Evolutionary conservation across 148 eudicot genomes (phyloP), one percentile per base, ranked within the genome.

Genomic region (Hydrangea macrophylla): DNA sequence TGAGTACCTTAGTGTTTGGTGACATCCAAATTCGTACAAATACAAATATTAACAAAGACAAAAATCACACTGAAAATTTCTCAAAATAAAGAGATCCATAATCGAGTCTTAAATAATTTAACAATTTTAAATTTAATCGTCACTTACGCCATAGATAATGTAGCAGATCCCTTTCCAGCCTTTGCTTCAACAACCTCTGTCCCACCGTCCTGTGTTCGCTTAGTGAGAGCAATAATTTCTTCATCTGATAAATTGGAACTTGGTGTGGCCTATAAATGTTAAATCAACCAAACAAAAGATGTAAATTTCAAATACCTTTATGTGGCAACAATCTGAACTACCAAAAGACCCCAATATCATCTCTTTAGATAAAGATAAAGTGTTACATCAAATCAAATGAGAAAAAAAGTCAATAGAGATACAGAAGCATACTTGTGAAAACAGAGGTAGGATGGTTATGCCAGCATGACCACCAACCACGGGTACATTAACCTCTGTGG

Each of bases 401-500:
- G 17, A 33, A 8, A 59, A 26, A 33, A 33, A n/a, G 61, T n/a
- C n/a, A n/a, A n/a, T n/a, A n/a, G n/a, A n/a, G n/a, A n/a, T n/a
- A 58, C 23, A 58, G 39, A 55, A 33, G 18, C 55, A 9, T 77
- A 90, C 96, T 58, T 90, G 93, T 15, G 96, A 90, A 73, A 90
- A 88, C 73, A 90, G 71, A 0, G 93, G 93, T 5, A 90, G 96
- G 72, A 90, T 90, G 60, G 96, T 90, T 23, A 82, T 70, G 69
- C 91, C 96, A 40, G 96, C 93, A 76, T 90, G 96, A 70, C 93
- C 96, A 80, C 93, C 96, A 65, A 90, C 84, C 70, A 90, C 96
- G 4, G 93, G 93, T 56, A 88, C 93, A 82, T 79, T 79, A 27
- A 90, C 91, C 58, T 72, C 93, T 90, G 82, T 8, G 40, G 61